Conservation (phyloP, 768 basidiomycete genomes). For the Podaxis sp. region DNA sequence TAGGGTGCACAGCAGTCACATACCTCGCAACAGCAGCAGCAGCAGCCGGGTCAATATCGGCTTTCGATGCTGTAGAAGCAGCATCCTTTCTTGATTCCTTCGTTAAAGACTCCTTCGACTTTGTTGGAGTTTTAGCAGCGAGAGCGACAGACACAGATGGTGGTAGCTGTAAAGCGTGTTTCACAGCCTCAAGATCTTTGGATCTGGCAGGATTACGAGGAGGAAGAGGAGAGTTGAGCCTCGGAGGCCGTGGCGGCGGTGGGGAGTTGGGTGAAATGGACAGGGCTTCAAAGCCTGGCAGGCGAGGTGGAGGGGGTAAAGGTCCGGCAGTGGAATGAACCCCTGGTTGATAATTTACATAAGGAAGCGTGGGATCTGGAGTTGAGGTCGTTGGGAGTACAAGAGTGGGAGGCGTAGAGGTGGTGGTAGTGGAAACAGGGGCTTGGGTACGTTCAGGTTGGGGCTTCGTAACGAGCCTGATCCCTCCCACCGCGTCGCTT, state of each 20-base stretch:
- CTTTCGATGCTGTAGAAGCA: not conserved
- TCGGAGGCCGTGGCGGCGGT: constrained; percentile 19
- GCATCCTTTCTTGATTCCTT: not conserved
- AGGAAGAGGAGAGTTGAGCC: constrained; percentile 26
- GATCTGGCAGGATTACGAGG: constrained; percentile 26
- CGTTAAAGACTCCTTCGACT: constrained; percentile 16
- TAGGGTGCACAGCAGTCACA: constrained; percentile 1
- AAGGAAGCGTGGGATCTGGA: constrained; percentile 8
- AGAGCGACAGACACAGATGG: constrained; percentile 50
- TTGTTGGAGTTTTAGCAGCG: constrained; percentile 29
- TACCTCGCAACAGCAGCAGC: constrained; percentile 9
- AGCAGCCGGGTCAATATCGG: not conserved
- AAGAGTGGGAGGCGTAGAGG: not conserved
- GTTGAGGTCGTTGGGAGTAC: not conserved
- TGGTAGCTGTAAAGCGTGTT: constrained; percentile 60
- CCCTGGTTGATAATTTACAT: constrained; percentile 18
- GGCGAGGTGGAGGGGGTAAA: constrained; percentile 18
- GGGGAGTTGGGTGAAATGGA: constrained; percentile 4
- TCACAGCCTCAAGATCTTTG: constrained; percentile 54
- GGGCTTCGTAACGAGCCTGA: constrained; percentile 6
- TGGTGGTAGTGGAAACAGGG: constrained; percentile 2
- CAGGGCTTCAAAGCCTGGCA: constrained; percentile 8
- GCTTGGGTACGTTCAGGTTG: not conserved
- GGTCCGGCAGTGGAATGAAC: constrained; percentile 18
- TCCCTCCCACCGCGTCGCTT: not conserved